These are phyloP conservation scores for Candida mattraensis DNA, from an alignment of 805 yeast genomes.

Conservation along the genomic window DNA sequence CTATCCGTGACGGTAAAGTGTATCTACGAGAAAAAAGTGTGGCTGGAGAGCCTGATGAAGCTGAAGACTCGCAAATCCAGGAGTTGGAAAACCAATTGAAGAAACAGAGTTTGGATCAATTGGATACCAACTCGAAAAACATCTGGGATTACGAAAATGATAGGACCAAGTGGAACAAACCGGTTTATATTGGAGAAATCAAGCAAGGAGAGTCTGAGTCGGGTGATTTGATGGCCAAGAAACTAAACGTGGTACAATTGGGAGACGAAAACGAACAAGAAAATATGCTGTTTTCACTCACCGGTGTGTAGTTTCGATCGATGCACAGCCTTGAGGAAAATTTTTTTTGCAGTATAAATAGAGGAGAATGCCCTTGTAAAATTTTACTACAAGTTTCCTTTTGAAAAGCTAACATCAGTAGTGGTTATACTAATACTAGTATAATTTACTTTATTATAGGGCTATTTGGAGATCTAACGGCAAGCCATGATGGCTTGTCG, in stretches of 20 bases:
- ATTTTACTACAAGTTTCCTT: no score
- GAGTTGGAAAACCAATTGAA: conserved; percentile 36
- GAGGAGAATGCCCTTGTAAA: no score
- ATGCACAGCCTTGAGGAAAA: conserved; percentile 2
- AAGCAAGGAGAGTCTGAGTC: conserved; percentile 5
- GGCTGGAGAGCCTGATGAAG: conserved; percentile 24
- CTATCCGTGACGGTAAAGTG: conserved; percentile 79
- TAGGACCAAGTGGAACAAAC: conserved; percentile 50
- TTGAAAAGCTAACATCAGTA: conserved; percentile 59
- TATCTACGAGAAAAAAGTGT: conserved; percentile 50
- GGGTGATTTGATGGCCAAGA: conserved; percentile 7
- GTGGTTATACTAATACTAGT: conserved; percentile 78
- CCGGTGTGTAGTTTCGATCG: conserved; percentile 4
- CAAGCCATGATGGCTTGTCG: conserved; percentile 40
- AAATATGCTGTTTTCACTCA: conserved; percentile 25
- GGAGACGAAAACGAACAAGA: conserved; percentile 34
- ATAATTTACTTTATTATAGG: conserved; percentile 52
- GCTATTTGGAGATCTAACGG: conserved; percentile 44
- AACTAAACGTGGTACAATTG: conserved; percentile 32
- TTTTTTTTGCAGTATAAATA: conserved; percentile 13
- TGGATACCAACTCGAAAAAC: conserved; percentile 33
- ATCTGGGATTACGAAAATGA: conserved; percentile 66
- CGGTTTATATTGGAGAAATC: conserved; percentile 27
- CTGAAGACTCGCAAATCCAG: conserved; percentile 37
- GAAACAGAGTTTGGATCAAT: conserved; percentile 31